Conservation (phyloP, 176 grass and related monocot species). For the Hyparrhenia diplandra region DNA sequence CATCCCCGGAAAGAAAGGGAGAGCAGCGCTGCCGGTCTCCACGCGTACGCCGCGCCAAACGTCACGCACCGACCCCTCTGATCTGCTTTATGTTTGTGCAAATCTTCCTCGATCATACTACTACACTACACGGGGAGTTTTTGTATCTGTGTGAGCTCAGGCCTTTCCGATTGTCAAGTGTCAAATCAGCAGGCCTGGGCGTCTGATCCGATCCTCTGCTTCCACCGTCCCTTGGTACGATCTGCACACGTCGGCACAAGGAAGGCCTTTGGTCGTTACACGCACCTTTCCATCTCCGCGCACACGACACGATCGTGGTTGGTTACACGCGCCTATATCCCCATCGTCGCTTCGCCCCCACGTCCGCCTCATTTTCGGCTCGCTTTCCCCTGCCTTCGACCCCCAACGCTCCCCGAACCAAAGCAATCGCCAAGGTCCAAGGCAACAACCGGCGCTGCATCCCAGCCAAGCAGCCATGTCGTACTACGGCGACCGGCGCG, state of each 20-base stretch:
- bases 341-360: not conserved
- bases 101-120: not conserved
- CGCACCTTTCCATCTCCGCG: constrained; percentile 7
- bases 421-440: too few relatives aligned
- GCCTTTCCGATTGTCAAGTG: not conserved
- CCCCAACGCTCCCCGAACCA: not conserved
- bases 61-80: not conserved
- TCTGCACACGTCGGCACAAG: not conserved
- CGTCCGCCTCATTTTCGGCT: not conserved
- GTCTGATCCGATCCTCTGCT: not conserved
- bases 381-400: not conserved
- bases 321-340: constrained; percentile 1
- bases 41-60: not conserved
- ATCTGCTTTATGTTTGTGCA: not conserved
- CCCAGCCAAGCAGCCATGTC: constrained; percentile 22
- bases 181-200: not conserved
- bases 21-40: not conserved
- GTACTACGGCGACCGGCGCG: constrained; percentile 62
- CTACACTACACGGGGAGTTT: too few relatives aligned
- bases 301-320: constrained; percentile 8
- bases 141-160: not conserved
- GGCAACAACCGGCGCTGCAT: not conserved
- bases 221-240: not conserved
- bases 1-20: not conserved
- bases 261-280: not conserved